Percentiles rank a stretch among this genome's conserved stretches.
These are phyloP conservation scores for Linderina pennispora DNA, from an alignment of 192 early-diverging fungal species.

Conservation along the genomic window DNA sequence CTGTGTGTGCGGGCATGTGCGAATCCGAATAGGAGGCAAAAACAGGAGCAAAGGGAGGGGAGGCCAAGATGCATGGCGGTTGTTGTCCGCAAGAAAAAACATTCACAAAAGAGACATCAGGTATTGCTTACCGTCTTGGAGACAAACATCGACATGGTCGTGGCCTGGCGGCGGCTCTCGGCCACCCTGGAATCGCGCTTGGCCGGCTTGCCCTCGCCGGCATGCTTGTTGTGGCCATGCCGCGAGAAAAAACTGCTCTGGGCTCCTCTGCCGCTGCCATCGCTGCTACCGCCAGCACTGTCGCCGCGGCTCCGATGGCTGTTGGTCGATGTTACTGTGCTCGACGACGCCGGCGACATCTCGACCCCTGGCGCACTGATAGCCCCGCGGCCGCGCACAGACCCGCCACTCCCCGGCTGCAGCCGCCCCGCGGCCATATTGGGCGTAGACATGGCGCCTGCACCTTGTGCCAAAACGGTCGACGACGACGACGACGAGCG, in stretches of 20 bases:
- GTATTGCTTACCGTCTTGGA: conserved; percentile 26
- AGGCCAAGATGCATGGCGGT: not conserved
- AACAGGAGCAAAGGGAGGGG: not conserved
- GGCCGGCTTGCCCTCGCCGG: not conserved
- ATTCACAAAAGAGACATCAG: not conserved
- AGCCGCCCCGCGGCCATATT: not conserved
- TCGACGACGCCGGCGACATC: conserved; percentile 8
- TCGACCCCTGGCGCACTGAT: not conserved
- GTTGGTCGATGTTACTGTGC: conserved; percentile 7
- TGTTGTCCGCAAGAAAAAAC: not conserved
- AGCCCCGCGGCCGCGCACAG: not conserved
- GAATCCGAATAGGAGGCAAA: not conserved
- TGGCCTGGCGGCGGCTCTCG: conserved; percentile 28
- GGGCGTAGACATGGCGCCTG: not conserved
- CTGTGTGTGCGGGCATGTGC: no score
- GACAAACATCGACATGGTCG: conserved; percentile 34
- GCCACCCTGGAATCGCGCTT: conserved; percentile 6
- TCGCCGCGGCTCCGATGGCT: conserved; percentile 5
- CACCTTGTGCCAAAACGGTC: no score
- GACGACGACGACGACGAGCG: conserved; percentile 11
- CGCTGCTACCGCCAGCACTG: conserved; percentile 4
- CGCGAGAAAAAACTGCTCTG: conserved; percentile 13
- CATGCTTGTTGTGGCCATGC: conserved; percentile 2
- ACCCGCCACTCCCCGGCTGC: not conserved
- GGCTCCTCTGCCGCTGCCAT: not conserved